Evolutionary conservation across 176 grass and related monocot genomes (phyloP), one percentile per base, ranked within the genome.

Genomic region (Cocos nucifera): DNA sequence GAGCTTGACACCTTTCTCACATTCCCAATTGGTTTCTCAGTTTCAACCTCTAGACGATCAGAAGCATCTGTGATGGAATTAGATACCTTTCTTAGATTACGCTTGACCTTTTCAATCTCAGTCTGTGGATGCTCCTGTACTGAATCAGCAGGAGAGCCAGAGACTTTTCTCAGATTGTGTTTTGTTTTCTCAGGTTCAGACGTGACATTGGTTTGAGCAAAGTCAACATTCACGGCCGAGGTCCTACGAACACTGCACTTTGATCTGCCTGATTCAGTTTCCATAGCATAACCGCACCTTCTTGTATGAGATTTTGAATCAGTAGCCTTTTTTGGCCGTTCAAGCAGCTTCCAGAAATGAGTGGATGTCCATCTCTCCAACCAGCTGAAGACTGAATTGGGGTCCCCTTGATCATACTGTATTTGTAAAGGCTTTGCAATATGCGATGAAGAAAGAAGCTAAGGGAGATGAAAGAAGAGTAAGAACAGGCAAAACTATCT

Each of bases 41-140:
- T 54, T 66, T 90, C 86, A 19, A 79, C 49, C 49, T 75, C 72
- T 12, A 52, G 19, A 59, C 22, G 51, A 27, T 73, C 63, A 58
- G 69, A n/a, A 63, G 82, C 83, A 65, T 89, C 89, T 75, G 74
- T 70, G 24, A 72, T 74, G 49, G 78, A 70, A 77, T 64, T 88
- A 61, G 84, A 82, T 62, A 91, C 78, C 78, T 88, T 97, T 71
- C 88, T 83, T 58, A 97, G 84, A 59, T 76, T 97, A 24, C 78
- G 79, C 69, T 97, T 97, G 58, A 97, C 93, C 68, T 87, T 91
- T 57, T 91, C 93, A 54, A 97, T 81, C 73, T 97, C 93, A 67
- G 81, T 85, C 69, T 87, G 77, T 55, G 83, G 73, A 69, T 74
- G 80, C 49, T 88, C 87, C 63, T 79, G 87, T 35, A 69, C 67